phyloP scores from a whole-genome alignment of 352 stramenopile species.

The Plasmopara halstedii region DNA sequence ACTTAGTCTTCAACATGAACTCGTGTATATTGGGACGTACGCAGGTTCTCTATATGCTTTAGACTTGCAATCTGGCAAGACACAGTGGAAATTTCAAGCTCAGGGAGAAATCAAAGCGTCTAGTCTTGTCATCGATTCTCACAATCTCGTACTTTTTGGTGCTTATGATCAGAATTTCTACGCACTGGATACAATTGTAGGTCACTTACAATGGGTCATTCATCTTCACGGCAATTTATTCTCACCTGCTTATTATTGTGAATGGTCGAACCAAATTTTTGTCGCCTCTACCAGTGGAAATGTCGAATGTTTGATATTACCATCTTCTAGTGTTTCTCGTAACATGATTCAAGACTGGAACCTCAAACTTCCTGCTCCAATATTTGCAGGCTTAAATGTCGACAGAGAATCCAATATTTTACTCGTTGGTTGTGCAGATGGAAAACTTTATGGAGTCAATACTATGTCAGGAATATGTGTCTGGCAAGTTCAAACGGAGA shows the following conservation, averaged over 20 bases:
- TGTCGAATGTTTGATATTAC: constrained; percentile 16
- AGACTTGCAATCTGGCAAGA: constrained; percentile 21
- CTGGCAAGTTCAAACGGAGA: constrained; percentile 34
- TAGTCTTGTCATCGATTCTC: constrained; percentile 33
- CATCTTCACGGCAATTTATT: constrained; percentile 41
- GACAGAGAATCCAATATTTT: constrained; percentile 13
- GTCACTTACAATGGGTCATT: constrained; percentile 18
- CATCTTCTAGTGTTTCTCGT: neutral
- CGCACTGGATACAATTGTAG: constrained; percentile 19
- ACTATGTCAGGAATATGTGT: constrained; percentile 12
- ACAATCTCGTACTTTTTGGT: constrained; percentile 34
- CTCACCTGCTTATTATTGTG: constrained; percentile 29
- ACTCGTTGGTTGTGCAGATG: constrained; percentile 43
- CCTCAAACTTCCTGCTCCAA: constrained; percentile 30
- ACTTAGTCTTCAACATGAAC: constrained; percentile 19
- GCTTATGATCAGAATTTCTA: constrained; percentile 48
- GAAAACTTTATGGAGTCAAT: constrained; percentile 31
- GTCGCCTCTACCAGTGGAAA: constrained; percentile 33
- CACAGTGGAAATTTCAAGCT: constrained; percentile 28
- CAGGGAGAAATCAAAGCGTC: constrained; percentile 43
- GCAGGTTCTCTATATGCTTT: constrained; percentile 40
- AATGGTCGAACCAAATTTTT: constrained; percentile 18
- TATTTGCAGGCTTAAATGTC: constrained; percentile 47
- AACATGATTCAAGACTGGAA: constrained; percentile 11
- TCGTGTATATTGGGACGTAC: constrained; percentile 52